Evolutionary conservation across 2,329 filamentous ascomycete genomes (phyloP).

Genomic region (Chaetomiaceae sp.): DNA sequence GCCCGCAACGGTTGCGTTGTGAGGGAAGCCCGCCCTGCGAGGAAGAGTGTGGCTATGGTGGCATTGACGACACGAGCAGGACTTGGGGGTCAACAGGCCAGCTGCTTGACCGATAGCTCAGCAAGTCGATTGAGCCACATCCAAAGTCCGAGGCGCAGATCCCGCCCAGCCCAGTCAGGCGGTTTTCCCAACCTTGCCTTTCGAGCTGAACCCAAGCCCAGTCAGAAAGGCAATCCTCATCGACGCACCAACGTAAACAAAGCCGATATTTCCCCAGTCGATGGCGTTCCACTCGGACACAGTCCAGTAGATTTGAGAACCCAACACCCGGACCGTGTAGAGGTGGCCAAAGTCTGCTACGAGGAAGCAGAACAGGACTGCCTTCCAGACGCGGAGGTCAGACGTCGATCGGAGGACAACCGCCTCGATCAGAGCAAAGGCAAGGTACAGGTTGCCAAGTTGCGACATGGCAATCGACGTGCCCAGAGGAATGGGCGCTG

Average conservation of each 20-base stretch:
- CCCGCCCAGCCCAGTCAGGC: constrained; percentile 7
- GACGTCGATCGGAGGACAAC: constrained; percentile 65
- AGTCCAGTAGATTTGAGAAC: constrained; percentile 59
- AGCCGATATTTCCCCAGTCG: constrained; percentile 63
- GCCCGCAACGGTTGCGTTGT: no score
- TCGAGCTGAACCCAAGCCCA: constrained; percentile 47
- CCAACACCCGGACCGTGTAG: constrained; percentile 58
- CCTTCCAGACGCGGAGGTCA: constrained; percentile 65
- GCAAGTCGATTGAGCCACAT: no score
- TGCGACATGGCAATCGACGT: constrained; percentile 67
- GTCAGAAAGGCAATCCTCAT: constrained; percentile 56
- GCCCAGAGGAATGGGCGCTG: constrained; percentile 47
- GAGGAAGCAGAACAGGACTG: constrained; percentile 61
- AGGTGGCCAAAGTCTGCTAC: constrained; percentile 75
- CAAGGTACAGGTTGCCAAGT: constrained; percentile 72
- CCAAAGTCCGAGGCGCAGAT: no score
- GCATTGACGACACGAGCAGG: no score
- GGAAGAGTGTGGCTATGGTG: no score
- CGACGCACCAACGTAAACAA: constrained; percentile 62
- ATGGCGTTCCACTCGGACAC: constrained; percentile 60
- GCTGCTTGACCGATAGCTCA: no score
- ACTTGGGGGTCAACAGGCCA: no score
- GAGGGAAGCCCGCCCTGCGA: no score
- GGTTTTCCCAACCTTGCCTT: constrained; percentile 17
- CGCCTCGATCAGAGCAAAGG: constrained; percentile 73